phyloP scores from a whole-genome alignment of 352 stramenopile species.

The Globisporangium splendens region DNA sequence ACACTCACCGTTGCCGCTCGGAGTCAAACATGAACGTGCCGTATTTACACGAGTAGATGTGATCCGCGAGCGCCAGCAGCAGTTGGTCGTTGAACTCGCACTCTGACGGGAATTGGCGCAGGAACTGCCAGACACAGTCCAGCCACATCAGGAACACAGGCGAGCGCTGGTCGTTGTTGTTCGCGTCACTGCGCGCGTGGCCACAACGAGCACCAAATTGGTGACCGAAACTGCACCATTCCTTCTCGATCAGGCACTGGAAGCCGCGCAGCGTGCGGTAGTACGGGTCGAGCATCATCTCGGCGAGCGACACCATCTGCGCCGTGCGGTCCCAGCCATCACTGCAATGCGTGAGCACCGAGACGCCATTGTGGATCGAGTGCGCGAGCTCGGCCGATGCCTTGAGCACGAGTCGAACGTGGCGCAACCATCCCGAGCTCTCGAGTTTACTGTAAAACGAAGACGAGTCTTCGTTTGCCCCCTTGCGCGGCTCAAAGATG shows the following conservation, averaged over 20 bases:
- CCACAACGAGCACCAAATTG: slow-evolving; percentile 94
- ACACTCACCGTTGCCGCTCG: slow-evolving; percentile 76
- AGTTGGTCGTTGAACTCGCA: slow-evolving; percentile 97
- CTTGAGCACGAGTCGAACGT: slow-evolving; percentile 92
- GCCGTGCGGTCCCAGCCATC: slow-evolving; percentile 99
- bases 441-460: slow-evolving; percentile 91
- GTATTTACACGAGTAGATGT: slow-evolving; percentile 97
- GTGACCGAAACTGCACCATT: slow-evolving; percentile 99
- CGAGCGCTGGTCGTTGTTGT: slow-evolving; percentile 91
- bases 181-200: slow-evolving; percentile 87
- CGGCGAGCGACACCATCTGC: slow-evolving; percentile 93
- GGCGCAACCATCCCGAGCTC: slow-evolving; percentile 93
- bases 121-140: slow-evolving; percentile 97
- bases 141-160: slow-evolving; percentile 99
- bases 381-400: slow-evolving; percentile 92
- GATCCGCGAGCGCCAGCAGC: slow-evolving; percentile 93
- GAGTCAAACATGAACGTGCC: slow-evolving; percentile 98
- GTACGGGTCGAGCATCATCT: slow-evolving; percentile 97
- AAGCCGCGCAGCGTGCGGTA: slow-evolving; percentile 98
- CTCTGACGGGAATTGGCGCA: slow-evolving; percentile 93
- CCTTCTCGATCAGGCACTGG: slow-evolving; percentile 96
- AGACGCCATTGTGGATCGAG: slow-evolving; percentile 91
- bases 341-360: slow-evolving; percentile 97
- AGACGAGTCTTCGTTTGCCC: slow-evolving; percentile 76
- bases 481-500: slow-evolving; percentile 75